Conservation (phyloP, 73 alveolate species). For the Uronychia setigera region DNA sequence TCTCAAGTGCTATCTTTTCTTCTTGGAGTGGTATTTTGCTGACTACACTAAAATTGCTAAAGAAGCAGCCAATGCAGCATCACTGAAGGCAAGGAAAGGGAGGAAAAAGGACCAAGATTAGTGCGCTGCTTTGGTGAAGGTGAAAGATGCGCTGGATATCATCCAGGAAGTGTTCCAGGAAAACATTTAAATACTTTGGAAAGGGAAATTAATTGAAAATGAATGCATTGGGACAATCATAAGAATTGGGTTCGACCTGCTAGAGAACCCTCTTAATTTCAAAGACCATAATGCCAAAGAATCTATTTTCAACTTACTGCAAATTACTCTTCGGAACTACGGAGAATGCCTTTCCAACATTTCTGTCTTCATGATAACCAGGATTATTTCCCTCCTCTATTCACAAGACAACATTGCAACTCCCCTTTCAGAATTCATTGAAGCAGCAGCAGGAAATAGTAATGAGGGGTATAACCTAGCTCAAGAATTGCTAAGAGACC, state of each 20-base stretch:
- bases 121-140: not conserved
- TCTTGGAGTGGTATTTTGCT: not conserved
- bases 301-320: conserved; percentile 28
- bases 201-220: not conserved
- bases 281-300: conserved; percentile 38
- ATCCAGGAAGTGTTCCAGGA: not conserved
- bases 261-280: conserved; percentile 37
- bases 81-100: not conserved
- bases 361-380: conserved; percentile 34
- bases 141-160: not conserved
- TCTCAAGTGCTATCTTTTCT: not conserved
- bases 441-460: conserved; percentile 16
- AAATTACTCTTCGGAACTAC: conserved; percentile 35
- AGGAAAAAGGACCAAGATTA: not conserved
- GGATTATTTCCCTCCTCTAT: conserved; percentile 48
- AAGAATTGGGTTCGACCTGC: conserved; percentile 44
- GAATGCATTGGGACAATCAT: not conserved
- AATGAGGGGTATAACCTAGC: conserved; percentile 28
- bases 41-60: not conserved
- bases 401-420: conserved; percentile 53
- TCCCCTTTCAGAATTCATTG: conserved; percentile 58
- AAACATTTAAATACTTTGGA: not conserved
- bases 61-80: not conserved
- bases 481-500: conserved; percentile 45
- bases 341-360: conserved; percentile 31